Percentiles rank a stretch among this genome's conserved stretches.
These are phyloP conservation scores for Ambrosiella xylebori DNA, from an alignment of 2,329 filamentous ascomycete genomes.

Conservation along the genomic window DNA sequence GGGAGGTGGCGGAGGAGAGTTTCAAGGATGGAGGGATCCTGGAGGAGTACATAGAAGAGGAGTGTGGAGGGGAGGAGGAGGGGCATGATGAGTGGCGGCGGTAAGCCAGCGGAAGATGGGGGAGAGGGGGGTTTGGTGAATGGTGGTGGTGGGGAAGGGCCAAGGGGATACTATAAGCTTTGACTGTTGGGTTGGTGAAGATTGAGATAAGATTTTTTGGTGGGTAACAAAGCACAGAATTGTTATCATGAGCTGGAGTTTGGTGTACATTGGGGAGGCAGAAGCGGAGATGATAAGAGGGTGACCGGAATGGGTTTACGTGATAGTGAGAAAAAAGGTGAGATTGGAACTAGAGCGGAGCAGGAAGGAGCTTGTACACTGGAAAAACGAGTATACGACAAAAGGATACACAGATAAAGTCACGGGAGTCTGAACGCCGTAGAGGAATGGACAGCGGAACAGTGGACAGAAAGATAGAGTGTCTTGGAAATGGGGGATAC, in stretches of 20 bases:
- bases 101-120: constrained; percentile 10
- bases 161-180: neutral
- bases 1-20: constrained; percentile 31
- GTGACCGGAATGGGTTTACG: no score
- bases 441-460: no score
- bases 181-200: neutral
- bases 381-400: no score
- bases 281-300: no score
- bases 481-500: no score
- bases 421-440: no score
- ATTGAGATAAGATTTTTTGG: neutral
- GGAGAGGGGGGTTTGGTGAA: constrained; percentile 3
- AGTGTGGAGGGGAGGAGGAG: constrained; percentile 16
- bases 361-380: no score
- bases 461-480: no score
- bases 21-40: constrained; percentile 32
- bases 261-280: constrained; percentile 1
- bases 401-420: no score
- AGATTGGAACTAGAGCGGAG: no score
- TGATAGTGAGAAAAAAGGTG: no score
- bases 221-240: constrained; percentile 6
- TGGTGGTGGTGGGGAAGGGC: neutral
- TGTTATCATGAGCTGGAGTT: neutral
- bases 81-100: neutral
- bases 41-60: constrained; percentile 38